These are phyloP conservation scores for Leishmania guyanensis DNA, from an alignment of 208 protist genomes.

Conservation along the genomic window DNA sequence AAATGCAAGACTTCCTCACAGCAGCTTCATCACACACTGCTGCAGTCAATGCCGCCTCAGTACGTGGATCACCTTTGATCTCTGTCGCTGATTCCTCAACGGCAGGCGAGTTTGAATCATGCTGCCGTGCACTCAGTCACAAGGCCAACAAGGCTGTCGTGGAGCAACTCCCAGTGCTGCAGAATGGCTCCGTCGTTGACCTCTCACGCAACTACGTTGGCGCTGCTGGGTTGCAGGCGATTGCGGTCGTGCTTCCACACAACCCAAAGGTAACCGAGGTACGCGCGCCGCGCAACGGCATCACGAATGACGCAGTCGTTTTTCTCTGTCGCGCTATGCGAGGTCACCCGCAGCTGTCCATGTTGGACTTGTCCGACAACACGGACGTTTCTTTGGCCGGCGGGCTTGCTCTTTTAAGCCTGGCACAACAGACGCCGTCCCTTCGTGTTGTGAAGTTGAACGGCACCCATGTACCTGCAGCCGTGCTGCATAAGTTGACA, in stretches of 20 bases:
- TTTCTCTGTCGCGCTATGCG: slow-evolving; percentile 79
- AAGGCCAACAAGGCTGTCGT: slow-evolving; percentile 65
- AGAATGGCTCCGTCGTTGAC: slow-evolving; percentile 49
- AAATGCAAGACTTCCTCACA: not conserved
- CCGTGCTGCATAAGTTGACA: slow-evolving; percentile 59
- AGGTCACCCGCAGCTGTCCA: slow-evolving; percentile 38
- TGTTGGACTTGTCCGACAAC: slow-evolving; percentile 80
- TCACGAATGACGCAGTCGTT: slow-evolving; percentile 84
- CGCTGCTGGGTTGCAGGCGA: slow-evolving; percentile 68
- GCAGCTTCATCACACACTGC: not conserved
- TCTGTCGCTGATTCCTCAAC: not conserved
- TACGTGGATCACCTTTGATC: not conserved
- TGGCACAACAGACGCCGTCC: slow-evolving; percentile 55
- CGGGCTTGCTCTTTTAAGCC: slow-evolving; percentile 68
- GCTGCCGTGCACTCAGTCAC: slow-evolving; percentile 65
- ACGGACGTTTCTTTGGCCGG: slow-evolving; percentile 63
- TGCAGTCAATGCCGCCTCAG: not conserved
- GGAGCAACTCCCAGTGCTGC: slow-evolving; percentile 39
- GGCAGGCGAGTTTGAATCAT: slow-evolving; percentile 41
- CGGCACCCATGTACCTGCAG: slow-evolving; percentile 65
- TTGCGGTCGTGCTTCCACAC: slow-evolving; percentile 65
- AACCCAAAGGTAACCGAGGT: slow-evolving; percentile 63
- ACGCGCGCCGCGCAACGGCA: slow-evolving; percentile 54
- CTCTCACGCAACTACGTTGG: slow-evolving; percentile 78
- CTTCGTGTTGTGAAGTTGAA: slow-evolving; percentile 40